Base-by-base conservation (phyloP, 2,329 filamentous ascomycete genomes). In the Chrysoporthe puriensis region DNA sequence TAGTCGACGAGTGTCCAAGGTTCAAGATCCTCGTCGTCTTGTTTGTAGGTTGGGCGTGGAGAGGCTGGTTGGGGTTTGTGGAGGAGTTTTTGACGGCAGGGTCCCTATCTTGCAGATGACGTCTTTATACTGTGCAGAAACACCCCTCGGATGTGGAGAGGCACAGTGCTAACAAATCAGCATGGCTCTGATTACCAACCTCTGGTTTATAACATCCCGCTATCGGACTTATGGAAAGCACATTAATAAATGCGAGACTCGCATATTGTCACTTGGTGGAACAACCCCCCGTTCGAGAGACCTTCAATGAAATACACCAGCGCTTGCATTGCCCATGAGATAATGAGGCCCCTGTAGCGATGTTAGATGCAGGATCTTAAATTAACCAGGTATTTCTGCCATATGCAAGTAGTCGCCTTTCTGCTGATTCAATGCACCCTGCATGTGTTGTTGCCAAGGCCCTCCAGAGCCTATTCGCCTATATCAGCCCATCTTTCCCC, bases 111-210 rank as follows among this genome's bases (percentile, higher is more conserved):
- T 16, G 18, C 8, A 16, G 7, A 63, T 63, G 50, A 56, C 50
- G 54, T 58, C 54, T 32, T 16, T 64, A 44, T 36, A 58, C 52
- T 46, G 46, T 58, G 52, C 52, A 26, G 9, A 13, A 5, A 1
- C 43, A 36, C 52, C 54, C 16, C 21, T 48, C 21, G 40, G 21
- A 59, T 58, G 36, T 64, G 40, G 52, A 26, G 62, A n/a, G 42
- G 11, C 48, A 64, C 62, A 64, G 62, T 58, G 62, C 54, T 13
- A 63, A 57, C 62, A 58, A 64, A 64, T 64, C 62, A 59, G 26
- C 56, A 57, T 13, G 18, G 26, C 18, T 34, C 26, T 59, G 62
- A 58, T 64, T 64, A 59, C 62, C 50, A 48, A 58, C 57, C 36
- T n/a, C n/a, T 57, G 16, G 54, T 32, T 57, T 57, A 32, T 57